Percentiles rank a stretch among this genome's conserved stretches.
Evolutionary conservation across 2,329 filamentous ascomycete genomes (phyloP).

Genomic region (Phialophora chinensis): DNA sequence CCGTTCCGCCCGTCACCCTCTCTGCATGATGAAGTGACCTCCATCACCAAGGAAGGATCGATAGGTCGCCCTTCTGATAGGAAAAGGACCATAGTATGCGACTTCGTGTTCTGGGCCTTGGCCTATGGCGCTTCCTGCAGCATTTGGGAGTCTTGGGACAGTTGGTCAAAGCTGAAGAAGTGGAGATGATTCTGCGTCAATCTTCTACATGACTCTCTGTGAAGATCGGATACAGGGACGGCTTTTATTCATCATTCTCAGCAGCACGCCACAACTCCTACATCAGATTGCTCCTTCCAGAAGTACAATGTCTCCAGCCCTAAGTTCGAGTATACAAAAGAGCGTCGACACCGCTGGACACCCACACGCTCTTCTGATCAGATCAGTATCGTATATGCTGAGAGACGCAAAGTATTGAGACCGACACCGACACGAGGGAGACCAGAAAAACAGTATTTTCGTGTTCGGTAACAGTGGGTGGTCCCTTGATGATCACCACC

Average conservation of each 20-base stretch:
- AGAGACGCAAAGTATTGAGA: background rate
- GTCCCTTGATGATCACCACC: background rate
- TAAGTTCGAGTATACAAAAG: conserved; percentile 22
- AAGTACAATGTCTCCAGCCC: conserved; percentile 22
- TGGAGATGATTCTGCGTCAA: conserved; percentile 8
- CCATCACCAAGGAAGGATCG: background rate
- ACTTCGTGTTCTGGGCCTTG: conserved; percentile 8
- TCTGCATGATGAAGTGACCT: conserved; percentile 2
- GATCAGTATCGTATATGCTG: background rate
- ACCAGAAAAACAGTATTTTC: background rate
- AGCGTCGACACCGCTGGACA: conserved; percentile 2
- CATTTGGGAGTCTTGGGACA: background rate
- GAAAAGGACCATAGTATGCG: background rate
- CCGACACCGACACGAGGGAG: background rate
- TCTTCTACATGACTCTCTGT: conserved; percentile 1
- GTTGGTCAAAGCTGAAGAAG: conserved; percentile 2
- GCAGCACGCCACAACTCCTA: background rate
- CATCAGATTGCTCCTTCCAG: conserved; percentile 15
- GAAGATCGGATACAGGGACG: conserved; percentile 6
- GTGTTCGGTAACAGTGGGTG: background rate
- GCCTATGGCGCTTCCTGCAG: conserved; percentile 8
- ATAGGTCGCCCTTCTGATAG: conserved; percentile 11
- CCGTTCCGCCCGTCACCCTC: conserved; percentile 4
- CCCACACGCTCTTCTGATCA: background rate
- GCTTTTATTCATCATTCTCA: conserved; percentile 6